Evolutionary conservation across 1,284 basidiomycete genomes (phyloP).

Genomic region (Thelephora terrestris): DNA sequence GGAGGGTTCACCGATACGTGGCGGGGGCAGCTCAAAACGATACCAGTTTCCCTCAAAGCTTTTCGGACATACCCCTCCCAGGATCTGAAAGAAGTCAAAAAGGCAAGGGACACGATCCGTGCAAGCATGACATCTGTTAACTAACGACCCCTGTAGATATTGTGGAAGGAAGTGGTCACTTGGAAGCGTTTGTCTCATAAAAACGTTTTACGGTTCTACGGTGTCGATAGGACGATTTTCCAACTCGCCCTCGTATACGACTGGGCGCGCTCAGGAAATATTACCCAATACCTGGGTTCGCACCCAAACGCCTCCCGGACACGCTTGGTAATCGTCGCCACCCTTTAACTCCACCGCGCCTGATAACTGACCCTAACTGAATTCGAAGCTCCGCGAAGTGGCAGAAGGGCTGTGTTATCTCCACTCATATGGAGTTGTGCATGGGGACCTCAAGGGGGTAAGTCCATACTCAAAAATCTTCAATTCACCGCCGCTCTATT

Average conservation of each 20-base stretch:
- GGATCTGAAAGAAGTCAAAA: neutral
- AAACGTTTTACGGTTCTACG: neutral
- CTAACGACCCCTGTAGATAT: neutral
- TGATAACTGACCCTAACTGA: too few species aligned
- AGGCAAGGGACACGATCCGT: neutral
- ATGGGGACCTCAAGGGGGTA: slow-evolving; percentile 8
- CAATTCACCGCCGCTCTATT: too few species aligned
- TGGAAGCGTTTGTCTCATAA: neutral
- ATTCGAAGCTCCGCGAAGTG: neutral
- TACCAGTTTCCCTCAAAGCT: slow-evolving; percentile 8
- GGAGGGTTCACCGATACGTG: slow-evolving; percentile 12
- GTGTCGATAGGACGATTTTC: neutral
- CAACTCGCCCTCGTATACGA: slow-evolving; percentile 6
- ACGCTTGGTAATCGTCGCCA: slow-evolving; percentile 3
- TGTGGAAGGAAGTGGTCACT: neutral
- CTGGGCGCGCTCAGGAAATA: slow-evolving; percentile 7
- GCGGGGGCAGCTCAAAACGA: slow-evolving; percentile 2
- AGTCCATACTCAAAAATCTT: neutral
- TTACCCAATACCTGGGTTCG: slow-evolving; percentile 3
- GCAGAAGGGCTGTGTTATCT: slow-evolving; percentile 6
- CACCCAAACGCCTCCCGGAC: slow-evolving; percentile 3
- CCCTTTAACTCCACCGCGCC: too few species aligned
- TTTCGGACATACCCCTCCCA: slow-evolving; percentile 2
- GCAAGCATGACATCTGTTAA: neutral
- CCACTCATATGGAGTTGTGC: slow-evolving; percentile 4